Evolutionary conservation across 2,329 filamentous ascomycete species (phyloP).

Genomic region (Blastomyces gilchristii): DNA sequence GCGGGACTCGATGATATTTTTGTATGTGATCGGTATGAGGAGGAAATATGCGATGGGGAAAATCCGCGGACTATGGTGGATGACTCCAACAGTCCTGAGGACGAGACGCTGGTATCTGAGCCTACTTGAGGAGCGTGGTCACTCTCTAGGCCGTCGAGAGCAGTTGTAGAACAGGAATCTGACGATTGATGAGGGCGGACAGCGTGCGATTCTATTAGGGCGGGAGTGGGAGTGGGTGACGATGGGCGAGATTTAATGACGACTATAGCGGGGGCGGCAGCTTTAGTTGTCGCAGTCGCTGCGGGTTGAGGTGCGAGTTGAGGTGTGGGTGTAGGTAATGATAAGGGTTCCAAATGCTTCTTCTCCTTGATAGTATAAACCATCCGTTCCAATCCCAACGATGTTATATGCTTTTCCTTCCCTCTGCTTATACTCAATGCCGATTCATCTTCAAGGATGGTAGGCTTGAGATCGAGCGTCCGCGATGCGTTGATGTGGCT

Average conservation of each 20-base stretch:
- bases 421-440: conserved; percentile 58
- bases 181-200: conserved; percentile 37
- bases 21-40: conserved; percentile 54
- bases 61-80: conserved; percentile 78
- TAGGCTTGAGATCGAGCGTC: conserved; percentile 55
- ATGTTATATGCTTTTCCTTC: conserved; percentile 81
- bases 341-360: conserved; percentile 48
- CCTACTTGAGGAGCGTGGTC: conserved; percentile 36
- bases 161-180: conserved; percentile 52
- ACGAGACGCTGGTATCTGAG: conserved; percentile 54
- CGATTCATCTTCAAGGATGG: conserved; percentile 43
- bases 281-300: conserved; percentile 11
- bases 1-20: conserved; percentile 44
- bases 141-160: conserved; percentile 35
- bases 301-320: conserved; percentile 1
- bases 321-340: conserved; percentile 35
- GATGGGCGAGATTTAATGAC: conserved; percentile 37
- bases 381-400: conserved; percentile 86
- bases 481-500: conserved; percentile 48
- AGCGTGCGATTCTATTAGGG: conserved; percentile 24
- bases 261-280: conserved; percentile 30
- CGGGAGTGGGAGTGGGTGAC: conserved; percentile 32
- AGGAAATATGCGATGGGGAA: conserved; percentile 62
- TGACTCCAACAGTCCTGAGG: conserved; percentile 43
- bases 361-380: conserved; percentile 84